Base-by-base conservation (phyloP, 306 rosid species). In the Corylus americana region DNA sequence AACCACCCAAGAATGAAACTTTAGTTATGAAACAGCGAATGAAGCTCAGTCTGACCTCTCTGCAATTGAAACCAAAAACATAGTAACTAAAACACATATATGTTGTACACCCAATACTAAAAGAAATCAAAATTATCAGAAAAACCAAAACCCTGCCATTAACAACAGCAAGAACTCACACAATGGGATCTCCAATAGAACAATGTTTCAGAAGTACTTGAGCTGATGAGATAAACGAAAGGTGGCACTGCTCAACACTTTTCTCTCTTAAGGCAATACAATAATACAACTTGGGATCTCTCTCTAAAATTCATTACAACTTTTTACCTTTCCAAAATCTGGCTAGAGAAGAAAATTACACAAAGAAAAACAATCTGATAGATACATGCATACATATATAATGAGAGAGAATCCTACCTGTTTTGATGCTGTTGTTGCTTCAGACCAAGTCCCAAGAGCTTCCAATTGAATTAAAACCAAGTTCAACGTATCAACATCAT, bases 401-500 rank as follows among this genome's bases (percentile, higher is more conserved):
- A 3, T 45, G 76, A 12, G 69, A 74, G 61, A 78, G 47, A 73
- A 16, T 55, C 77, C 53, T 37, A 84, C 83, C 79, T 74, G 82
- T 78, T 37, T 59, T 78, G 72, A 53, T 69, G 54, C 50, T 77
- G 78, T 55, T 62, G 78, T 55, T 62, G 74, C 29, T 64, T 3
- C 66, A 74, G 81, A 81, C 74, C 83, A 78, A 82, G 79, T 73
- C 8, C 72, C 1, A 75, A 53, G 74, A 86, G 54, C 45, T 54
- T 70, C 76, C 78, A 85, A 81, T 16, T 73, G 79, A 81, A 80
- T 57, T 78, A 79, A 82, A 11, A 84, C 81, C 71, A 39, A 67
- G 25, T 29, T 64, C 76, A 61, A 77, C 61, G 39, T 74, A 82
- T 79, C 91, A 79, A 79, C 79, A 88, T 86, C 88, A 77, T 84